Base-by-base conservation (phyloP, 441 rosid species). In the Gossypium gossypioides region DNA sequence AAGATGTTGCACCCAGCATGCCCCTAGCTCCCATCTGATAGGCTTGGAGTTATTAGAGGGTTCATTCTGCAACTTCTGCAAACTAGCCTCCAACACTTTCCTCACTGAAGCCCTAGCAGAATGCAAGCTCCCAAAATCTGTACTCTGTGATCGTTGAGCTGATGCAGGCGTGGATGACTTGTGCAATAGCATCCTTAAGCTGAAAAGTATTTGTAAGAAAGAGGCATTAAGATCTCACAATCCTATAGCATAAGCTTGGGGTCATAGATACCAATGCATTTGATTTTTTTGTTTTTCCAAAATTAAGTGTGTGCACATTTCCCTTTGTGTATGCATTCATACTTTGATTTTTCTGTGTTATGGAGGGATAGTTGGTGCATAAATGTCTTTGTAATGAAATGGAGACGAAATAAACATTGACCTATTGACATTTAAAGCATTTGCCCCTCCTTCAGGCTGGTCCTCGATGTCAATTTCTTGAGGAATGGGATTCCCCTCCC, bases 11-110 rank as follows among this genome's bases (percentile, higher is more conserved):
- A 88, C 89, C 96, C 91, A 90, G 77, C 92, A 88, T 52, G 92
- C 96, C 77, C 96, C 96, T 58, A 88, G 80, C 75, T 88, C 96
- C 96, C 96, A 90, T 81, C 92, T 86, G 77, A 90, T 90, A 72
- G 89, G 77, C 76, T 76, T 76, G 75, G 74, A 58, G 58, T 60
- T 59, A 77, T 84, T 81, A 71, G 81, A 69, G 71, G 84, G 80
- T 76, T 88, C 92, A 79, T 48, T 81, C 75, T 81, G 86, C 86
- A 90, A 78, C 83, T 84, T 88, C 84, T 79, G 79, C 79, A 90
- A 76, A 78, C 96, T 85, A 55, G 82, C 89, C 75, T 81, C 87
- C 12, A 88, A 29, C 56, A 88, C 86, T 81, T 84, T 88, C 78
- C 84, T 76, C 77, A 86, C 89, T 72, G 84, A 81, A 61, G 81